These are phyloP conservation scores for Prillingera fragicola DNA, from an alignment of 1,284 basidiomycete genomes.

Conservation along the genomic window DNA sequence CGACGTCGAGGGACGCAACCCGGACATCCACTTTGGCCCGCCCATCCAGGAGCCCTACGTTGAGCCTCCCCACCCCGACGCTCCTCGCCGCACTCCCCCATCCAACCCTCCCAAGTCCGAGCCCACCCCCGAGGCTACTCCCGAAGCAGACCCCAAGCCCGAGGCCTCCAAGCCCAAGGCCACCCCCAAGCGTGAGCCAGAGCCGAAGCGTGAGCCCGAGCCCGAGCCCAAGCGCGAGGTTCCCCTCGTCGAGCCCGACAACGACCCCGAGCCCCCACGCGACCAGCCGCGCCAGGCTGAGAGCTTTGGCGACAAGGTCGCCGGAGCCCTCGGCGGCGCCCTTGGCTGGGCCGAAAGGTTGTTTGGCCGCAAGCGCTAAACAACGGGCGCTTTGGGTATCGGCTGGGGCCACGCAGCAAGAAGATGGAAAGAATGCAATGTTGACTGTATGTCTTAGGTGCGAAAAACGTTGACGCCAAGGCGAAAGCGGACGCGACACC, in stretches of 20 bases:
- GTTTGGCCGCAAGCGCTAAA: conserved; percentile 26
- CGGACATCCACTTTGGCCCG: conserved; percentile 36
- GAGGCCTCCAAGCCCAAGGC: not conserved
- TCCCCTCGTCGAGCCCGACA: conserved; percentile 16
- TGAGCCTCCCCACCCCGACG: conserved; percentile 9
- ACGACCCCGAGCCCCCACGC: conserved; percentile 3
- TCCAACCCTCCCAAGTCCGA: conserved; percentile 3
- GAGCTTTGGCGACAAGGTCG: conserved; percentile 28
- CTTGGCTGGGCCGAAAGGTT: conserved; percentile 37
- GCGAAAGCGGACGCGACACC: too few relatives aligned
- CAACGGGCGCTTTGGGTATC: conserved; percentile 1
- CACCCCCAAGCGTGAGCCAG: not conserved
- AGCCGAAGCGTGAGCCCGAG: not conserved
- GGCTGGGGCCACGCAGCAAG: conserved; percentile 22
- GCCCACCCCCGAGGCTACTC: conserved; percentile 7
- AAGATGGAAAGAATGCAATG: too few relatives aligned
- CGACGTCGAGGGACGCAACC: conserved; percentile 69
- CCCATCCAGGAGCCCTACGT: conserved; percentile 8
- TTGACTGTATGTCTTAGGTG: too few relatives aligned
- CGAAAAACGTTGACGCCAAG: too few relatives aligned
- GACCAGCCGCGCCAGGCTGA: conserved; percentile 2
- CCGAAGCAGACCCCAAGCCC: too few relatives aligned
- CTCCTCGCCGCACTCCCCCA: conserved; percentile 3
- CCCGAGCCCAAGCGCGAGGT: too few relatives aligned
- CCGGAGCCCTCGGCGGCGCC: conserved; percentile 33